Percentiles rank a stretch among this genome's conserved stretches.
phyloP scores from a whole-genome alignment of 805 yeast species.

The Starmerella floricola region DNA sequence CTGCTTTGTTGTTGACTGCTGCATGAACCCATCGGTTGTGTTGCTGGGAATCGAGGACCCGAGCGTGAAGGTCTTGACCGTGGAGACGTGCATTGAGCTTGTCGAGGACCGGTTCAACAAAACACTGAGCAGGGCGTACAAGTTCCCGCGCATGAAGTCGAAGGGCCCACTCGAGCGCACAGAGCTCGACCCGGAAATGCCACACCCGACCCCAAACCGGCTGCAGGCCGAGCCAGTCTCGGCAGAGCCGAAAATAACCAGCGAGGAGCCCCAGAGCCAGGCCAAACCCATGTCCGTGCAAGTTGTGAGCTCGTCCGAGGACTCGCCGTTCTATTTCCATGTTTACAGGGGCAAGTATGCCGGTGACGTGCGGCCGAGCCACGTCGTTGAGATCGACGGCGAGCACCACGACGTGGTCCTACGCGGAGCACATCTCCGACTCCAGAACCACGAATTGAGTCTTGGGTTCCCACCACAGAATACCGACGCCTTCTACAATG shows the following conservation, averaged over 20 bases:
- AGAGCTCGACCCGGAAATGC: slow-evolving; percentile 19
- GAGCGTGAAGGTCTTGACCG: slow-evolving; percentile 51
- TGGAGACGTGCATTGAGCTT: slow-evolving; percentile 77
- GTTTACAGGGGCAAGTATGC: slow-evolving; percentile 18
- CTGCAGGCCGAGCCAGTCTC: not conserved
- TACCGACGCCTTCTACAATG: slow-evolving; percentile 15
- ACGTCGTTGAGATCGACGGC: slow-evolving; percentile 20
- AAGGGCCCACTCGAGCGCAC: slow-evolving; percentile 51
- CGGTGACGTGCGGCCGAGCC: slow-evolving; percentile 17
- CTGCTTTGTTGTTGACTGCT: slow-evolving; percentile 67
- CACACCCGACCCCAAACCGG: slow-evolving; percentile 1
- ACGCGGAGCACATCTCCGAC: too few relatives aligned
- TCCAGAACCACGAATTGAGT: not conserved
- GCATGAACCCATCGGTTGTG: slow-evolving; percentile 52
- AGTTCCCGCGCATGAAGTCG: slow-evolving; percentile 56
- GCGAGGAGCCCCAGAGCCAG: not conserved
- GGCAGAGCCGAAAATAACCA: not conserved
- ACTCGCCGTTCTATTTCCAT: slow-evolving; percentile 14
- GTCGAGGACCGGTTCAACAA: slow-evolving; percentile 47
- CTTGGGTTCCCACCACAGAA: slow-evolving; percentile 3
- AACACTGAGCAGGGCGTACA: slow-evolving; percentile 46
- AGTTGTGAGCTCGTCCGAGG: slow-evolving; percentile 7
- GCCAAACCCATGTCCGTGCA: not conserved
- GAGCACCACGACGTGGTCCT: slow-evolving; percentile 8
- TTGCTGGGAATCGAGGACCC: slow-evolving; percentile 47